These are phyloP conservation scores for Rhododendron griersonianum DNA, from an alignment of 148 eudicot genomes.

Conservation along the genomic window DNA sequence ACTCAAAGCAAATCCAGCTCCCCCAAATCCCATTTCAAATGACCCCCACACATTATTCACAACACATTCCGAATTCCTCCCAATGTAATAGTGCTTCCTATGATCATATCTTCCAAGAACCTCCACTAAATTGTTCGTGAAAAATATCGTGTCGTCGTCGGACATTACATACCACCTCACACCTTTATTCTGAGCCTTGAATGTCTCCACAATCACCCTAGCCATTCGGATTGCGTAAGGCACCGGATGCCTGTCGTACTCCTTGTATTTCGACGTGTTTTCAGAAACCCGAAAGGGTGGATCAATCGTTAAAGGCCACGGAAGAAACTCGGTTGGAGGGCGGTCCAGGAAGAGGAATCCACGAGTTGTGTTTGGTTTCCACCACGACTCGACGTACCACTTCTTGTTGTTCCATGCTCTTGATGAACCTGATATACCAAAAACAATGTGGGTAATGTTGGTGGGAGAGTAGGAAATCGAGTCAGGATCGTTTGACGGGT, in stretches of 20 bases:
- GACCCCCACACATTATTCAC: slow-evolving; percentile 31
- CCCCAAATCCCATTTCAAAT: slow-evolving; percentile 68
- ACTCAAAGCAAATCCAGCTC: slow-evolving; percentile 74
- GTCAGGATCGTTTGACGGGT: neutral
- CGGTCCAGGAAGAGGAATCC: slow-evolving; percentile 54
- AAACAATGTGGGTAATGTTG: slow-evolving; percentile 43
- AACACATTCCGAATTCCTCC: slow-evolving; percentile 47
- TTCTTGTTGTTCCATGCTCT: slow-evolving; percentile 31
- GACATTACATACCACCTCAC: slow-evolving; percentile 63
- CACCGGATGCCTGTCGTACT: slow-evolving; percentile 30
- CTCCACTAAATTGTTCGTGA: slow-evolving; percentile 44
- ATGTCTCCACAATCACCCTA: slow-evolving; percentile 35
- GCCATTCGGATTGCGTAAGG: slow-evolving; percentile 37
- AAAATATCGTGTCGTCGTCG: slow-evolving; percentile 56
- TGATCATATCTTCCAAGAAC: slow-evolving; percentile 57
- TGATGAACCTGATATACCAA: slow-evolving; percentile 47
- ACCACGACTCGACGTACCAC: slow-evolving; percentile 58
- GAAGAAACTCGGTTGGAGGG: slow-evolving; percentile 27
- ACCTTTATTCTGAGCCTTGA: slow-evolving; percentile 27
- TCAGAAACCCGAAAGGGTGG: slow-evolving; percentile 43
- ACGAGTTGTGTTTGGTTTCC: slow-evolving; percentile 44
- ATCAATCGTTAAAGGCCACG: slow-evolving; percentile 40
- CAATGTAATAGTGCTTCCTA: slow-evolving; percentile 49
- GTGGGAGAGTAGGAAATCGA: slow-evolving; percentile 19
- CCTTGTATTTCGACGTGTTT: slow-evolving; percentile 31